Evolutionary conservation across 1,284 basidiomycete species (phyloP).

Genomic region (Clitocybe nebularis): DNA sequence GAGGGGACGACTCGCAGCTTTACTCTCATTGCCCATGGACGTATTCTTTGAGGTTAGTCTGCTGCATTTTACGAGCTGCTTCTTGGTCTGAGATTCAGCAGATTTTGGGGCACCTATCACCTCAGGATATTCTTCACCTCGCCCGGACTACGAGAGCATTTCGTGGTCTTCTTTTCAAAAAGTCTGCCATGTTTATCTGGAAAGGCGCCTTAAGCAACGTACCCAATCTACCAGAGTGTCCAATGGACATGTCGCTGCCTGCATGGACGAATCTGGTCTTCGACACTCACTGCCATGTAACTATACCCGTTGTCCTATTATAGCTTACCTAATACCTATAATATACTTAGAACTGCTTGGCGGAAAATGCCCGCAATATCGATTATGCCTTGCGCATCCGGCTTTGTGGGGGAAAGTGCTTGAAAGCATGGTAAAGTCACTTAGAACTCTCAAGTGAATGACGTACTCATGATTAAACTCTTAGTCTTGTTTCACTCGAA

Average conservation of each 20-base stretch:
- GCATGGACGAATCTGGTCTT: slow-evolving; percentile 19
- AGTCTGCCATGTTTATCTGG: slow-evolving; percentile 18
- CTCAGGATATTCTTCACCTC: too few relatives aligned
- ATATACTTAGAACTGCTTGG: slow-evolving; percentile 22
- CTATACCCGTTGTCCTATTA: slow-evolving; percentile 6
- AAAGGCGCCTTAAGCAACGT: slow-evolving; percentile 14
- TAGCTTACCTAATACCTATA: neutral
- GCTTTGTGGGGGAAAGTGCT: slow-evolving; percentile 25
- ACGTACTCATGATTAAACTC: neutral
- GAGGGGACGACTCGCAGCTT: too few relatives aligned
- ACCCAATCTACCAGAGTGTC: slow-evolving; percentile 18
- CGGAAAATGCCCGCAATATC: slow-evolving; percentile 19
- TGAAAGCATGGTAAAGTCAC: slow-evolving; percentile 18
- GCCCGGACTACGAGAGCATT: too few relatives aligned
- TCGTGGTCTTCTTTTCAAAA: slow-evolving; percentile 15
- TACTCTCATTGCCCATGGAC: too few relatives aligned
- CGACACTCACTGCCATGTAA: slow-evolving; percentile 20
- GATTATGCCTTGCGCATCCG: slow-evolving; percentile 25
- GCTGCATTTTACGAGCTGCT: too few relatives aligned
- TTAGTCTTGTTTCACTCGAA: slow-evolving; percentile 8
- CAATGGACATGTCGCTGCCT: slow-evolving; percentile 21
- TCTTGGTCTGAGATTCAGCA: too few relatives aligned
- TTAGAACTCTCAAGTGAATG: neutral
- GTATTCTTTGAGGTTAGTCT: too few relatives aligned
- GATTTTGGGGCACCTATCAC: too few relatives aligned